Percentiles rank a stretch among this genome's conserved stretches.
Evolutionary conservation across 164 flowering plant genomes (phyloP).

Genomic region (Echeveria elegans): DNA sequence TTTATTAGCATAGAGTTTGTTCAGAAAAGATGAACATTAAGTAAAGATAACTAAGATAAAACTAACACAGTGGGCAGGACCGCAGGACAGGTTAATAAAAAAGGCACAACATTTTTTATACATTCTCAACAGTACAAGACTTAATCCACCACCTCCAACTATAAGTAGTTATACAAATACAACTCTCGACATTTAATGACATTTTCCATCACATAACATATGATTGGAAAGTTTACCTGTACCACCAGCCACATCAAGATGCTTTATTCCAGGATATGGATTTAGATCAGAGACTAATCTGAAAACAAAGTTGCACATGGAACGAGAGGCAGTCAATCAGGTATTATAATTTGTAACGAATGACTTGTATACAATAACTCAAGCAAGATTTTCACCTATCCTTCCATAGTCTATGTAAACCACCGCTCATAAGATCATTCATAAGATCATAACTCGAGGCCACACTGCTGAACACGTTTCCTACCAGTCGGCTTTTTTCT

Average conservation of each 20-base stretch:
- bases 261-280: constrained; percentile 97
- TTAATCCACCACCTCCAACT: no score
- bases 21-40: no score
- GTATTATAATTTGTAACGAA: neutral
- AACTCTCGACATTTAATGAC: no score
- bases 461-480: constrained; percentile 79
- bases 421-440: constrained; percentile 98
- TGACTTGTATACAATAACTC: neutral
- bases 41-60: no score
- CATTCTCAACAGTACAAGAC: no score
- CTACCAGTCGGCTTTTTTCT: constrained; percentile 74
- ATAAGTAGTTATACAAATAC: no score
- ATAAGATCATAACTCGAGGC: constrained; percentile 88
- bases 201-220: neutral
- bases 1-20: no score
- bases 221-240: constrained; percentile 45
- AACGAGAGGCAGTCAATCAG: constrained; percentile 1
- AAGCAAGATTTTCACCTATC: constrained; percentile 54
- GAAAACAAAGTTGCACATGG: constrained; percentile 9
- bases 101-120: no score
- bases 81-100: no score
- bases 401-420: constrained; percentile 92
- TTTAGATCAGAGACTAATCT: constrained; percentile 75
- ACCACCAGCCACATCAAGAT: constrained; percentile 99
- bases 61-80: no score